Conservation (phyloP, 106 monocot genomes). For the Allium sativum region DNA sequence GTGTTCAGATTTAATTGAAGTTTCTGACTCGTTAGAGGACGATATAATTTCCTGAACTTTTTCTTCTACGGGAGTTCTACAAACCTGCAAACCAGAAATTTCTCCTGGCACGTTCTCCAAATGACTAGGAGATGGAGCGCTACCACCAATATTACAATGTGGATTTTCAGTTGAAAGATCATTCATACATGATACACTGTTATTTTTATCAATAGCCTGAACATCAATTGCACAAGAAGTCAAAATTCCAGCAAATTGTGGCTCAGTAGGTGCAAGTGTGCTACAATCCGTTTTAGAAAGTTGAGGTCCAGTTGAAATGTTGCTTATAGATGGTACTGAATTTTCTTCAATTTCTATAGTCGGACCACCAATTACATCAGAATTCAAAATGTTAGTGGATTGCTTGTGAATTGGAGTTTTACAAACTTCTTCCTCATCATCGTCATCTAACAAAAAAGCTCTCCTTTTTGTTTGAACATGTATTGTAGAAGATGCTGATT, state of each 20-base stretch:
- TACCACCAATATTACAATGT: slow-evolving; percentile 9
- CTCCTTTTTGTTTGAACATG: slow-evolving; percentile 34
- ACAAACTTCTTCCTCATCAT: slow-evolving; percentile 18
- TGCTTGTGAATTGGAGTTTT: slow-evolving; percentile 55
- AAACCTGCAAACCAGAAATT: not conserved
- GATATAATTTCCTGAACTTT: too few species aligned
- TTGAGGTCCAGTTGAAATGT: slow-evolving; percentile 8
- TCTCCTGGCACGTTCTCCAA: slow-evolving; percentile 14
- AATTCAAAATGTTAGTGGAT: slow-evolving; percentile 11
- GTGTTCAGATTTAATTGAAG: too few species aligned
- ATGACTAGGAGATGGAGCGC: slow-evolving; percentile 12
- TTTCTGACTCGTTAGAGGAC: too few species aligned
- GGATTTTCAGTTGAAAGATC: not conserved
- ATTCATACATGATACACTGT: too few species aligned
- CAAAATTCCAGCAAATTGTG: too few species aligned
- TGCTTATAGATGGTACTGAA: slow-evolving; percentile 11
- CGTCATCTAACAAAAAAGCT: slow-evolving; percentile 45
- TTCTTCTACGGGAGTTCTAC: too few species aligned
- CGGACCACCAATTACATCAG: slow-evolving; percentile 6
- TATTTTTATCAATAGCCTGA: too few species aligned
- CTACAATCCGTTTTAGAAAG: slow-evolving; percentile 18
- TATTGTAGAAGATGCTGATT: slow-evolving; percentile 6
- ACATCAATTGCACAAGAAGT: too few species aligned
- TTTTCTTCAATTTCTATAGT: slow-evolving; percentile 8
- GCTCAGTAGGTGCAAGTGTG: too few species aligned